Conservation (phyloP, 139 green algal species). For the Astrephomene gubernaculifera region DNA sequence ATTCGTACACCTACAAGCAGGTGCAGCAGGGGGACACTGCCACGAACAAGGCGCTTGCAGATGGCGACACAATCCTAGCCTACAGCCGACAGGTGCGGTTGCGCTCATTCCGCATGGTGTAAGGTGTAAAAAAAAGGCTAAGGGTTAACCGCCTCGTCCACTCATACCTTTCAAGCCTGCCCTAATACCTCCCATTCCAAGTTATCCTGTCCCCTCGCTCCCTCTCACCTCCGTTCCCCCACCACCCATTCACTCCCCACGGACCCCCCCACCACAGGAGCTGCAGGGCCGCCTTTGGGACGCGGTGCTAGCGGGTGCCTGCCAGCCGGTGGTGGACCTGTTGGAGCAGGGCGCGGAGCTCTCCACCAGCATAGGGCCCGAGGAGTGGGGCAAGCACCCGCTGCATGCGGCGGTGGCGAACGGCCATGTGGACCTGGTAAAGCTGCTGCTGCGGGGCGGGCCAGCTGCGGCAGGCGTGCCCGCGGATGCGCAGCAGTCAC, state of each 20-base stretch:
- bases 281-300: conserved; percentile 57
- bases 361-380: conserved; percentile 41
- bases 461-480: not conserved
- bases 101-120: too few relatives aligned
- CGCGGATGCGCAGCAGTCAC: not conserved
- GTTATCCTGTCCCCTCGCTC: too few relatives aligned
- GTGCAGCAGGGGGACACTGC: conserved; percentile 43
- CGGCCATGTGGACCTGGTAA: conserved; percentile 43
- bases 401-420: conserved; percentile 53
- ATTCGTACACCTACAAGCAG: conserved; percentile 56
- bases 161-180: too few relatives aligned
- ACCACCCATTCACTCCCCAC: too few relatives aligned
- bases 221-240: too few relatives aligned
- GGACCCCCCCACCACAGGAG: conserved; percentile 19
- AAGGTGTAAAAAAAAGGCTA: too few relatives aligned
- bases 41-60: conserved; percentile 39
- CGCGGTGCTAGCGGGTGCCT: conserved; percentile 36
- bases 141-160: too few relatives aligned
- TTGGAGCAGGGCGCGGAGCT: conserved; percentile 41
- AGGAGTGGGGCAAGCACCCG: conserved; percentile 48
- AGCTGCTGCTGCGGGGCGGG: conserved; percentile 37
- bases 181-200: too few relatives aligned
- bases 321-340: conserved; percentile 13
- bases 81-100: conserved; percentile 51
- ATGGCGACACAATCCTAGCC: conserved; percentile 53